Conservation (phyloP, 2,329 filamentous ascomycete species). For the Aspergillus texensis region DNA sequence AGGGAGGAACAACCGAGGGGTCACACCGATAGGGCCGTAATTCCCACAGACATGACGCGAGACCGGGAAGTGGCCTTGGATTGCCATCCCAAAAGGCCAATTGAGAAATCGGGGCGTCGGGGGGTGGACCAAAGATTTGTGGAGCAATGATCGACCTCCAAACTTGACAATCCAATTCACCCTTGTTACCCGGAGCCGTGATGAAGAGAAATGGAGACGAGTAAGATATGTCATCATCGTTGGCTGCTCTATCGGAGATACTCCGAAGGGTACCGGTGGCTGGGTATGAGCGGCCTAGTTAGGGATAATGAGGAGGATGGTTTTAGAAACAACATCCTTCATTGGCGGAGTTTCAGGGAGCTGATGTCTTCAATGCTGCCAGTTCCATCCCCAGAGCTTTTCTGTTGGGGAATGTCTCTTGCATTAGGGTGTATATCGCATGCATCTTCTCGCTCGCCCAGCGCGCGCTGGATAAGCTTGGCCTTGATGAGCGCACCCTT, state of each 20-base stretch:
- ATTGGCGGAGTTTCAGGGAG: conserved; percentile 43
- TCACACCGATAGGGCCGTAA: neutral
- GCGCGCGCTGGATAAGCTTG: conserved; percentile 78
- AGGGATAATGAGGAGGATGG: neutral
- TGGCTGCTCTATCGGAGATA: conserved; percentile 4
- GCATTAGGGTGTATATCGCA: conserved; percentile 30
- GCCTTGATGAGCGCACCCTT: conserved; percentile 81
- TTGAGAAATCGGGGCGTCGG: neutral
- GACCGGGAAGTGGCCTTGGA: neutral
- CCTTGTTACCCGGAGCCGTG: neutral
- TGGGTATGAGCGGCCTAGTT: neutral
- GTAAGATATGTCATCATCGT: neutral
- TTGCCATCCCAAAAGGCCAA: neutral
- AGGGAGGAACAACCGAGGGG: neutral
- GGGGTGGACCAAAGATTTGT: neutral
- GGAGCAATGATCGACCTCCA: neutral
- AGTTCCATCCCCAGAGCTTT: conserved; percentile 35
- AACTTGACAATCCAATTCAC: neutral
- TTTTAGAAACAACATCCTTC: conserved; percentile 16
- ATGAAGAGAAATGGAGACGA: neutral
- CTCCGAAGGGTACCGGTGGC: conserved; percentile 1
- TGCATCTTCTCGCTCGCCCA: conserved; percentile 50
- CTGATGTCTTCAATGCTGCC: conserved; percentile 54
- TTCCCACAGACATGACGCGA: neutral
- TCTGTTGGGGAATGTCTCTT: conserved; percentile 31